These are phyloP conservation scores for Penicillium hesseltinei DNA, from an alignment of 2,329 filamentous ascomycete species.

Conservation along the genomic window DNA sequence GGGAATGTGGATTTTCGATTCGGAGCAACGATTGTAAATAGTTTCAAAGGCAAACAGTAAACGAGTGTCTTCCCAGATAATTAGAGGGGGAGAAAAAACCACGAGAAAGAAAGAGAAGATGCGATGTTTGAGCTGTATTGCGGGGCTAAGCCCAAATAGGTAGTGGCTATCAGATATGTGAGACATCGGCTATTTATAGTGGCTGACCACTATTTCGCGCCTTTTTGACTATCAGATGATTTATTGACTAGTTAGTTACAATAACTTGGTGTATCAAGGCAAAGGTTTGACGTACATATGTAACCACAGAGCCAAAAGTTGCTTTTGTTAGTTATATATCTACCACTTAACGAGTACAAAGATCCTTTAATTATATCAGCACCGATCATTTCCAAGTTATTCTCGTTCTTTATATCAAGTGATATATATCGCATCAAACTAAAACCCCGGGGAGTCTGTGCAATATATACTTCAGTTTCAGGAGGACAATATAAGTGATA, in stretches of 20 bases:
- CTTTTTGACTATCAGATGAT: not conserved
- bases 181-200: conserved; percentile 28
- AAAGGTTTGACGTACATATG: not conserved
- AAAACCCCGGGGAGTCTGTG: not conserved
- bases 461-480: not conserved
- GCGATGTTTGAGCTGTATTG: conserved; percentile 19
- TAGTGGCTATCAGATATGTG: conserved; percentile 9
- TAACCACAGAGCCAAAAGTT: not conserved
- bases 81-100: not conserved
- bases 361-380: not conserved
- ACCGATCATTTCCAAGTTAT: not conserved
- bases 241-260: not conserved
- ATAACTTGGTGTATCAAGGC: not conserved
- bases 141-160: conserved; percentile 22
- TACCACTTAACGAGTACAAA: not conserved
- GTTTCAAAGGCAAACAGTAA: not conserved
- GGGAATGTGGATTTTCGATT: conserved; percentile 7
- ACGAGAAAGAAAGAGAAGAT: conserved; percentile 8
- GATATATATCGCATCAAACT: not conserved
- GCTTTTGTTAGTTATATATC: not conserved
- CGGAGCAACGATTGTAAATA: conserved; percentile 2
- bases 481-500: not conserved
- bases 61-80: conserved; percentile 12
- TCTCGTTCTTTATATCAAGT: not conserved
- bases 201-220: not conserved